Evolutionary conservation across 768 basidiomycete species (phyloP).

Genomic region (Leccinum obscurum): DNA sequence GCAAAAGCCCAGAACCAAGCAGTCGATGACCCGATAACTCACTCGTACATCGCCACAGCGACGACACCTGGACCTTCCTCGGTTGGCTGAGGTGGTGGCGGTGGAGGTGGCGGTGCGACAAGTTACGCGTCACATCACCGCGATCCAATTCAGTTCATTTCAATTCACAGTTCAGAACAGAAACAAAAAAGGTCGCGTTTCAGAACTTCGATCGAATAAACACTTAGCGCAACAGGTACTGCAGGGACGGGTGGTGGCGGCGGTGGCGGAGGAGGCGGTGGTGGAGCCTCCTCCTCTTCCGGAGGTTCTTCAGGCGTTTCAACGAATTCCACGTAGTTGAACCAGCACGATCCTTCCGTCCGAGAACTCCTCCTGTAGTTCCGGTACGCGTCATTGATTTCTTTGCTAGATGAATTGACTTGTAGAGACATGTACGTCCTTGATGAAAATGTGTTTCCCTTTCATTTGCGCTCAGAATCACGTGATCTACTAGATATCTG

Average conservation of each 20-base stretch:
- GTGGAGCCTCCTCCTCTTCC: slow-evolving; percentile 27
- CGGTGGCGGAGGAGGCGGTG: no score
- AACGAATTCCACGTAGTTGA: slow-evolving; percentile 53
- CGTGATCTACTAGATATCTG: slow-evolving; percentile 35
- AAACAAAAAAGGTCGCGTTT: no score
- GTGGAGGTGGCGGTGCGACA: slow-evolving; percentile 34
- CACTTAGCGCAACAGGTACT: slow-evolving; percentile 23
- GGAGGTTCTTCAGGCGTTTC: slow-evolving; percentile 42
- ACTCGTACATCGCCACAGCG: slow-evolving; percentile 75
- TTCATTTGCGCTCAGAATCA: slow-evolving; percentile 2
- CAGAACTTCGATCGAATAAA: no score
- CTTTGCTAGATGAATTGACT: slow-evolving; percentile 64
- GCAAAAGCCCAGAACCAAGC: no score
- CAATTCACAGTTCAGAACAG: no score
- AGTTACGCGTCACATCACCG: slow-evolving; percentile 25
- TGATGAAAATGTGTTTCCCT: no score
- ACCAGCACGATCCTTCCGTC: no score
- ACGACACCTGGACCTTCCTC: slow-evolving; percentile 52
- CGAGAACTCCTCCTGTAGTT: no score
- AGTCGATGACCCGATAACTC: slow-evolving; percentile 22
- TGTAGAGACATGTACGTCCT: slow-evolving; percentile 65
- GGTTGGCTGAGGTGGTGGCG: slow-evolving; percentile 43
- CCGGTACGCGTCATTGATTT: no score
- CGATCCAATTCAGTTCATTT: not conserved
- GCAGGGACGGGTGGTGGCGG: slow-evolving; percentile 34